These are phyloP conservation scores for Aspergillus costaricaensis DNA, from an alignment of 2,329 filamentous ascomycete species.

Conservation along the genomic window DNA sequence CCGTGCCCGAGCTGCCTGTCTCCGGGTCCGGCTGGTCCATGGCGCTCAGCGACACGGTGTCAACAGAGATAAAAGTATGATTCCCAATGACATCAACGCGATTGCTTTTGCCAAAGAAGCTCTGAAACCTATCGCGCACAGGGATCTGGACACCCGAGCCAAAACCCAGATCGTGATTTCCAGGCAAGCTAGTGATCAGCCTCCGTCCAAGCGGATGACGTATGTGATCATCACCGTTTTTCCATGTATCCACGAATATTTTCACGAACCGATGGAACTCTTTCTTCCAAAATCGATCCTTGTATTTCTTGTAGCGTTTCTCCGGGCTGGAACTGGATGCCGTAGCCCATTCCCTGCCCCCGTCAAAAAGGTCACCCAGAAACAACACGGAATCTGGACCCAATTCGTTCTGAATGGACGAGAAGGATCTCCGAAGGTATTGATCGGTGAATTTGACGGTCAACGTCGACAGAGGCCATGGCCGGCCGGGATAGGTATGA, in stretches of 20 bases:
- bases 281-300: conserved; percentile 77
- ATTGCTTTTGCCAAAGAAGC: conserved; percentile 90
- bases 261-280: conserved; percentile 85
- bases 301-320: conserved; percentile 73
- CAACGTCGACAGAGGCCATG: conserved; percentile 68
- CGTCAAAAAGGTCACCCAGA: conserved; percentile 91
- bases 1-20: conserved; percentile 51
- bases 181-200: conserved; percentile 81
- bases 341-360: conserved; percentile 92
- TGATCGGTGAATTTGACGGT: conserved; percentile 79
- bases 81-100: conserved; percentile 89
- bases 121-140: conserved; percentile 79
- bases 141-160: conserved; percentile 78
- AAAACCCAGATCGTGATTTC: conserved; percentile 94
- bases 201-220: conserved; percentile 69
- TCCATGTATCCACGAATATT: conserved; percentile 77
- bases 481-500: conserved; percentile 87
- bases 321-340: conserved; percentile 61
- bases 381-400: conserved; percentile 89
- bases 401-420: conserved; percentile 71
- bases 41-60: conserved; percentile 84
- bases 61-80: conserved; percentile 90
- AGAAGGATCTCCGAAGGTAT: conserved; percentile 82
- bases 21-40: conserved; percentile 56
- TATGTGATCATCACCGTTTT: conserved; percentile 57